phyloP scores from a whole-genome alignment of 2,329 filamentous ascomycete genomes.

The Keithomyces neogunnii region DNA sequence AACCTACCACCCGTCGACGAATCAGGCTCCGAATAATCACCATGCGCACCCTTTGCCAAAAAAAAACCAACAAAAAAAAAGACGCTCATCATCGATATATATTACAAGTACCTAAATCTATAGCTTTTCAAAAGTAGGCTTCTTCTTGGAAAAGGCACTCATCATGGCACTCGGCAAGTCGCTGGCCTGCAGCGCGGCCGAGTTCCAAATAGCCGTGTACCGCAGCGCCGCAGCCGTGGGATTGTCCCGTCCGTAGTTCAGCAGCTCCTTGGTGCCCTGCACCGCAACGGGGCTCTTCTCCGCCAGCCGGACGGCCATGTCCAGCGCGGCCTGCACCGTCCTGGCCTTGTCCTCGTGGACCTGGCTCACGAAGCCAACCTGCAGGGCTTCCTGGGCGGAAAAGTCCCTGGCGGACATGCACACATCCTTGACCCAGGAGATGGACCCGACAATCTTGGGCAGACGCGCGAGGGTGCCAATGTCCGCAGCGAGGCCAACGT shows the following conservation, averaged over 20 bases:
- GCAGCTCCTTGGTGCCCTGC: conserved; percentile 76
- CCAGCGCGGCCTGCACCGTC: conserved; percentile 53
- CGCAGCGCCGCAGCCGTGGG: conserved; percentile 67
- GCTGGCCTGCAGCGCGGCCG: conserved; percentile 68
- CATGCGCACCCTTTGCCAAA: not conserved
- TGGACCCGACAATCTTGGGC: conserved; percentile 62
- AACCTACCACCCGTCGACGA: conserved; percentile 43
- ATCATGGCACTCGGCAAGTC: conserved; percentile 69
- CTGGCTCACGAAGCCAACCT: conserved; percentile 61
- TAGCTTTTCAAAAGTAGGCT: conserved; percentile 77
- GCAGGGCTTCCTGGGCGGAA: conserved; percentile 56
- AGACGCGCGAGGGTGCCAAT: conserved; percentile 67
- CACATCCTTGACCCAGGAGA: conserved; percentile 74
- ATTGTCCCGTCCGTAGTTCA: conserved; percentile 77
- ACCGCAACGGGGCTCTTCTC: conserved; percentile 82
- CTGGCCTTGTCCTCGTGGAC: conserved; percentile 56
- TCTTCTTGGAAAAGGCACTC: conserved; percentile 70
- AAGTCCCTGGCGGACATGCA: conserved; percentile 64
- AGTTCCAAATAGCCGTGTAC: conserved; percentile 86
- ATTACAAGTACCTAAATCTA: conserved; percentile 26
- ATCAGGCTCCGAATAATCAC: conserved; percentile 38
- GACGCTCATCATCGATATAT: not conserved
- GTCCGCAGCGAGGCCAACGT: conserved; percentile 73
- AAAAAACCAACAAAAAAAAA: not conserved
- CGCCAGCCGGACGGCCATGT: conserved; percentile 58